A percentile compares a stretch with the other conserved stretches of the same genome.
Conservation (phyloP, 345 rosid species). For the Boechera stricta region DNA sequence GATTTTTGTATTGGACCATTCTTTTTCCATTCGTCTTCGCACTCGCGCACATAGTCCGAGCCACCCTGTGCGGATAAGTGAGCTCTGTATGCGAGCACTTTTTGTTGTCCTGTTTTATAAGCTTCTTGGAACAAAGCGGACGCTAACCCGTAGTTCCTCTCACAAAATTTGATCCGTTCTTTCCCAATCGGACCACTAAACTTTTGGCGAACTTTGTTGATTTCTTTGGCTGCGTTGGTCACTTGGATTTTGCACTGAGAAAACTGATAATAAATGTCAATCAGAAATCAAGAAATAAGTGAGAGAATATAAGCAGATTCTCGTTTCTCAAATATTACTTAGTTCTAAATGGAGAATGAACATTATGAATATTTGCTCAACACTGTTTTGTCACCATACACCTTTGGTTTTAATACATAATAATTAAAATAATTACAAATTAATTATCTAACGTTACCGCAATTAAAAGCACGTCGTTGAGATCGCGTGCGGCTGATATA, state of each 20-base stretch:
- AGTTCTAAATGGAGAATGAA: not conserved
- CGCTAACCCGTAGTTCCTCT: not conserved
- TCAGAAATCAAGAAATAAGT: not conserved
- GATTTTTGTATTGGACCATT: not conserved
- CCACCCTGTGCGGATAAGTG: not conserved
- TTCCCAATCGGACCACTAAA: not conserved
- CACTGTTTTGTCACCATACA: no score
- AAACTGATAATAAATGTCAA: not conserved
- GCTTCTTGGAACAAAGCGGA: not conserved
- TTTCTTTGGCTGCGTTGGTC: not conserved
- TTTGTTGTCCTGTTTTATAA: not conserved
- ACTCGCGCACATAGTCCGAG: not conserved
- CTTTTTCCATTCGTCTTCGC: constrained; percentile 1
- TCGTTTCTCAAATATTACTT: not conserved
- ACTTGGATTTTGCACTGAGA: not conserved
- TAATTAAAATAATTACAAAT: not conserved
- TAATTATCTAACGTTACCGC: not conserved
- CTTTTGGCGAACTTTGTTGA: not conserved
- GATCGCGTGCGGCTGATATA: not conserved
- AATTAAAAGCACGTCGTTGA: not conserved
- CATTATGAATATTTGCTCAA: no score
- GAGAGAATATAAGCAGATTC: no score
- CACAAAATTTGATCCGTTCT: not conserved
- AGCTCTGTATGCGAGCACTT: not conserved
- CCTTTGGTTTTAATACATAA: no score